Evolutionary conservation across 208 protist species (phyloP), one percentile per base, ranked within the genome.

Genomic region (Acanthamoeba castellanii): DNA sequence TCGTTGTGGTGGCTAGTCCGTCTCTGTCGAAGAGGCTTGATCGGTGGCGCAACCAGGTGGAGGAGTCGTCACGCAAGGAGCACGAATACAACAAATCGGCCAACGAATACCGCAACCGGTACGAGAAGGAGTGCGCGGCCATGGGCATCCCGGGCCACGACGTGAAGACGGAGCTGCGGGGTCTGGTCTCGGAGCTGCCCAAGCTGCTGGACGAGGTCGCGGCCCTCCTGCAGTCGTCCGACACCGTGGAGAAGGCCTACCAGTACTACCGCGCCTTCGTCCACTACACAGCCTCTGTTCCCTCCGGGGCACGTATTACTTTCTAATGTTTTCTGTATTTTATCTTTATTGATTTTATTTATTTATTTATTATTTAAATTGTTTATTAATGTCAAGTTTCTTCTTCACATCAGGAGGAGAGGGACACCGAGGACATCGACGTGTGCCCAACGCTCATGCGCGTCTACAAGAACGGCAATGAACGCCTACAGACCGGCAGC

Each of bases 61-160:
- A 91, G 8, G 84, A 91, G 57, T 70, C 30, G 22, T 20, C 50
- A 6, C 50, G 84, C 50, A 91, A 91, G 59, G 84, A 91, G 42
- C 11, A 27, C 57, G 84, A 91, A 1, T 70, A 47, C 20, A 70
- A 16, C 32, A 91, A 70, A 27, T 14, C 57, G 6, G 84, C 84
- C 18, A n/a, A 25, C 32, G 84, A 91, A 18, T 50, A 27, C 30
- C 84, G 84, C 37, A 70, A 34, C 18, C 50, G 59, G 13, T 91
- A 91, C 34, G 84, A 91, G 57, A 32, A 70, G 34, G 84, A 91
- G 59, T 91, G 84, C 30, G 57, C 47, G 7, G 84, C 50, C 20
- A 91, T 91, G 50, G 84, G 84, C 50, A 91, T 91, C 9, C 57
- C 50, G 55, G 84, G 84, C 55, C 59, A 91, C 4, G 59, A 91